These are phyloP conservation scores for Blepharisma undulans DNA, from an alignment of 169 alveolate genomes.

Conservation along the genomic window DNA sequence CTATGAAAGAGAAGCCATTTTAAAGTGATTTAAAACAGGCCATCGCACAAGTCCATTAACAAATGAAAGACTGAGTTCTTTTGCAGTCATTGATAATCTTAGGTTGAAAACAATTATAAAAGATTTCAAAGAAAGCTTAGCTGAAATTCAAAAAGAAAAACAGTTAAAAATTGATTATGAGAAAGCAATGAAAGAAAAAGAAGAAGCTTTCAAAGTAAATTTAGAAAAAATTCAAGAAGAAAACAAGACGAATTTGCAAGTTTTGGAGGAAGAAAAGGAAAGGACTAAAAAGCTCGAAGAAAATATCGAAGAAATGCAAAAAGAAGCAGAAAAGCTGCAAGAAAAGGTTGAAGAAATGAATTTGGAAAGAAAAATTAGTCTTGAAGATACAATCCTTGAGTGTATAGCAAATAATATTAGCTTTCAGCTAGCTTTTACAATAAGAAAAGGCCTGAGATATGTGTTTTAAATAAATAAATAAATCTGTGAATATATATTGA, in stretches of 20 bases:
- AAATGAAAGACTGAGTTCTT: neutral
- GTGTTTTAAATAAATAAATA: no score
- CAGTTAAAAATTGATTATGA: neutral
- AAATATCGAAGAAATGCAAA: neutral
- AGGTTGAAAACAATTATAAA: neutral
- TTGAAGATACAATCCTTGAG: neutral
- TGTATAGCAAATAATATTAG: neutral
- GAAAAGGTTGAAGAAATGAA: neutral
- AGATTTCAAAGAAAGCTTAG: neutral
- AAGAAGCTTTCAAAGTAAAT: neutral
- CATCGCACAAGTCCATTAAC: constrained; percentile 31
- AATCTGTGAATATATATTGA: no score
- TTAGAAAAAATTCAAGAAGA: neutral
- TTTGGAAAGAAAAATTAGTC: neutral
- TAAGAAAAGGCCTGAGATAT: neutral
- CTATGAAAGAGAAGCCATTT: constrained; percentile 57
- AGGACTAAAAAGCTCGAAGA: neutral
- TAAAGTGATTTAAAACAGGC: constrained; percentile 42
- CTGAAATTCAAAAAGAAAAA: neutral
- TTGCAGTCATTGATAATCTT: neutral
- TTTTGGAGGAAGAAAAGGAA: neutral
- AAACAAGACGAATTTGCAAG: neutral
- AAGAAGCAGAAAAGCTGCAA: neutral
- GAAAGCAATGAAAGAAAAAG: neutral
- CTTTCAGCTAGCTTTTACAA: neutral